phyloP scores from a whole-genome alignment of 257 asterid species.

The Nicotiana obtusifolia region DNA sequence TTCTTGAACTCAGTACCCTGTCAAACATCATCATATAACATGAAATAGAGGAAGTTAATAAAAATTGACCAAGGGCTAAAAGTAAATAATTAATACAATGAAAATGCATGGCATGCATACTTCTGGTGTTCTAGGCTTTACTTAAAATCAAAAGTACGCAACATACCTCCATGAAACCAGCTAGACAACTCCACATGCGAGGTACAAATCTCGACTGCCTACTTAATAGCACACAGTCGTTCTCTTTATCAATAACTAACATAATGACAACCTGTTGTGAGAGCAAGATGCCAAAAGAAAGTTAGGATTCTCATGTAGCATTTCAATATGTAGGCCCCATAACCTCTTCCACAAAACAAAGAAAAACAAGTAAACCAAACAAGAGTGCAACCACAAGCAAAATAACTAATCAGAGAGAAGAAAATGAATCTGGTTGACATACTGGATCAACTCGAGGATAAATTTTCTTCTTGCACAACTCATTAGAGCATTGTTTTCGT shows the following conservation, averaged over 20 bases:
- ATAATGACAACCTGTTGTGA: slow-evolving; percentile 78
- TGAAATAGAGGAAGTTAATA: background rate
- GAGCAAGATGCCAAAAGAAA: slow-evolving; percentile 13
- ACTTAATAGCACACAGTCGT: slow-evolving; percentile 73
- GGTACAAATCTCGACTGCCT: slow-evolving; percentile 95
- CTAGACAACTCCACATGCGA: slow-evolving; percentile 99
- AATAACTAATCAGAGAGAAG: slow-evolving; percentile 3
- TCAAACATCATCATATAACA: background rate
- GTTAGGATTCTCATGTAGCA: slow-evolving; percentile 1
- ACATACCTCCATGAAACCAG: slow-evolving; percentile 91
- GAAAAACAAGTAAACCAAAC: background rate
- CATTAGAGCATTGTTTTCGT: slow-evolving; percentile 75
- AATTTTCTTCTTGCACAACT: slow-evolving; percentile 64
- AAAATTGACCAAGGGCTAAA: background rate
- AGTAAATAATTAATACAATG: background rate
- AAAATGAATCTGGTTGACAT: slow-evolving; percentile 20
- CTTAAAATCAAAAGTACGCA: background rate
- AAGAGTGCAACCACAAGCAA: background rate
- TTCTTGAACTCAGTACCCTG: background rate
- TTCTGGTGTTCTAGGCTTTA: background rate
- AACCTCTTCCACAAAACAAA: background rate
- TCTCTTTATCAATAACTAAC: slow-evolving; percentile 88
- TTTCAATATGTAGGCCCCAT: background rate
- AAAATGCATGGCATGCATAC: background rate
- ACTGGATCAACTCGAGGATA: slow-evolving; percentile 99